These are phyloP conservation scores for Cardiospermum halicacabum DNA, from an alignment of 345 rosid genomes.

Conservation along the genomic window DNA sequence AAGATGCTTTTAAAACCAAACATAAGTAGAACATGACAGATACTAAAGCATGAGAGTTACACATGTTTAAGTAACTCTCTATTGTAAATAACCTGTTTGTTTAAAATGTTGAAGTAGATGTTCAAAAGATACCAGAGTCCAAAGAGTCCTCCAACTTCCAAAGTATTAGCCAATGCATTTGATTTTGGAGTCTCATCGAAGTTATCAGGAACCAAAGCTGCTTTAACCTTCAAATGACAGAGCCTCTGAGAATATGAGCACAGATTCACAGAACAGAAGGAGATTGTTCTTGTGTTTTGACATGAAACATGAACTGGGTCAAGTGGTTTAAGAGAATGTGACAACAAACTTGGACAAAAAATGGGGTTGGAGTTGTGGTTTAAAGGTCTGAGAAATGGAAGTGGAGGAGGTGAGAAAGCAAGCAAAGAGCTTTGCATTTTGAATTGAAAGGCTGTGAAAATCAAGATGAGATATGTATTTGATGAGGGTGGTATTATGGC, in stretches of 20 bases:
- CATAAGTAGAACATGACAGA: too few species aligned
- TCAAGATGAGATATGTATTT: not conserved
- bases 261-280: too few species aligned
- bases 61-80: too few species aligned
- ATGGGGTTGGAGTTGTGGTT: slow-evolving; percentile 9
- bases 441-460: slow-evolving; percentile 4
- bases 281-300: slow-evolving; percentile 9
- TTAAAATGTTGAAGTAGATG: slow-evolving; percentile 68
- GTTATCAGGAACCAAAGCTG: slow-evolving; percentile 42
- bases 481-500: slow-evolving; percentile 8
- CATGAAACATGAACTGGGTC: not conserved
- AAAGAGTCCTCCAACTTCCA: slow-evolving; percentile 54
- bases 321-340: slow-evolving; percentile 18
- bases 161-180: slow-evolving; percentile 15
- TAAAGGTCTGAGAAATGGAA: slow-evolving; percentile 20
- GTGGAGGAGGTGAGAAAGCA: slow-evolving; percentile 19
- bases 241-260: slow-evolving; percentile 12
- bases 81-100: slow-evolving; percentile 86
- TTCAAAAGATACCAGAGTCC: slow-evolving; percentile 68
- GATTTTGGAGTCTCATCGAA: slow-evolving; percentile 21
- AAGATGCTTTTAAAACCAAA: too few species aligned
- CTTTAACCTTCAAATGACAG: slow-evolving; percentile 31
- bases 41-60: too few species aligned
- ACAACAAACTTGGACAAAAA: not conserved
- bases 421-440: slow-evolving; percentile 29